A percentile compares a stretch with the other conserved stretches of the same genome.
Evolutionary conservation across 1,139 yeast genomes (phyloP).

Genomic region (Lodderomyces elongisporus): DNA sequence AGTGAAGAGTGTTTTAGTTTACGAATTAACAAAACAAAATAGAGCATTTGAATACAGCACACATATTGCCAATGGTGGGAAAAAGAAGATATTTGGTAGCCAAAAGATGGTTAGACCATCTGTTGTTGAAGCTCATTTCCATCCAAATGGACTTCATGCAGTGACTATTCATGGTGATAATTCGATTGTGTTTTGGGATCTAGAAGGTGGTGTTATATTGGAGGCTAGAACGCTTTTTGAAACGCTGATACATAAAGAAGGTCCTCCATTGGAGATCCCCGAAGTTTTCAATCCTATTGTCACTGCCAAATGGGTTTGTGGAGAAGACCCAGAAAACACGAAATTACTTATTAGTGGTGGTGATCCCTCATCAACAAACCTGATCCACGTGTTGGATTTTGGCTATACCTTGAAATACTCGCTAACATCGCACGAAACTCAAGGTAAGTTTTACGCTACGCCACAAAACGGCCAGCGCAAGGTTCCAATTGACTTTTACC

Average conservation of each 20-base stretch:
- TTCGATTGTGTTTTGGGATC: conserved; percentile 89
- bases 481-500: conserved; percentile 26
- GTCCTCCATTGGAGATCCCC: conserved; percentile 20
- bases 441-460: conserved; percentile 68
- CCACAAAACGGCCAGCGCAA: conserved; percentile 47
- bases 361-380: conserved; percentile 45
- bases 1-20: conserved; percentile 52
- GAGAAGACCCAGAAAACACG: conserved; percentile 76
- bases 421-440: conserved; percentile 75
- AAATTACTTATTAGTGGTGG: conserved; percentile 72
- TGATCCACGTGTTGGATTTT: conserved; percentile 64
- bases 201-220: conserved; percentile 64
- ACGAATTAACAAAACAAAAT: conserved; percentile 40
- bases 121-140: conserved; percentile 66
- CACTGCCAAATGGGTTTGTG: conserved; percentile 66
- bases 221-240: conserved; percentile 73
- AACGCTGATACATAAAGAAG: conserved; percentile 56
- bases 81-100: conserved; percentile 39
- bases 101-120: conserved; percentile 45
- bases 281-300: conserved; percentile 29
- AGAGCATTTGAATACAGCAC: conserved; percentile 32
- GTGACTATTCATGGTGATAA: conserved; percentile 79
- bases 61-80: conserved; percentile 36
- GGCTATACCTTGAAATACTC: conserved; percentile 79
- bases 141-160: conserved; percentile 87